A percentile compares a stretch with the other conserved stretches of the same genome.
Evolutionary conservation across 257 asterid species (phyloP).

Genomic region (Linderniella brevidens): DNA sequence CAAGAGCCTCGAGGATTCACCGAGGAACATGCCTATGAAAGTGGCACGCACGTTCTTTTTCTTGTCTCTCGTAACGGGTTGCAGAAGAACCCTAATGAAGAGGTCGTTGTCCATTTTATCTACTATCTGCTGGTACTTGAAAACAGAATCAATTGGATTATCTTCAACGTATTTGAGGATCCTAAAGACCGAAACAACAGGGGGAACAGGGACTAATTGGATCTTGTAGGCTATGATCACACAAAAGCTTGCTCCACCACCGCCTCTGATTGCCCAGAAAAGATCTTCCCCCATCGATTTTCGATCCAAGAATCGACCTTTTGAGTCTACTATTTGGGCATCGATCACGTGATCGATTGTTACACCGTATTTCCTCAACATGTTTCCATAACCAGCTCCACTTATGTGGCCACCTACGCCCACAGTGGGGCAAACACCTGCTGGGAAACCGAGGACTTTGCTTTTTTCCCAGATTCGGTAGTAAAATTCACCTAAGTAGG

Average conservation of each 20-base stretch:
- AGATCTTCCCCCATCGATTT: slow-evolving; percentile 24
- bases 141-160: slow-evolving; percentile 11
- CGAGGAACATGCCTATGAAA: slow-evolving; percentile 18
- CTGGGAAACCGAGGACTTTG: slow-evolving; percentile 20
- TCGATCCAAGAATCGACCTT: slow-evolving; percentile 15
- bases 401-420: slow-evolving; percentile 19
- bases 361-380: slow-evolving; percentile 19
- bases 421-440: slow-evolving; percentile 17
- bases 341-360: slow-evolving; percentile 17
- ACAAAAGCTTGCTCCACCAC: slow-evolving; percentile 29
- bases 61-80: slow-evolving; percentile 5
- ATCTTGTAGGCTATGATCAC: slow-evolving; percentile 17
- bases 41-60: slow-evolving; percentile 7
- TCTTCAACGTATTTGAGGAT: slow-evolving; percentile 4
- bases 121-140: slow-evolving; percentile 10
- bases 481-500: slow-evolving; percentile 18
- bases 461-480: slow-evolving; percentile 18
- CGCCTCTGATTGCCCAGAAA: slow-evolving; percentile 31
- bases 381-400: slow-evolving; percentile 22
- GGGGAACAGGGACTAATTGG: slow-evolving; percentile 17
- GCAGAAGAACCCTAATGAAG: slow-evolving; percentile 15
- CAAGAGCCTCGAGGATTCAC: slow-evolving; percentile 9
- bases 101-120: slow-evolving; percentile 13
- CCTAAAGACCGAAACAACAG: slow-evolving; percentile 12
- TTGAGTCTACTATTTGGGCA: slow-evolving; percentile 19